Percentiles rank a stretch among this genome's conserved stretches.
Conservation (phyloP, 2,329 filamentous ascomycete species). For the Sporothrix humicola region DNA sequence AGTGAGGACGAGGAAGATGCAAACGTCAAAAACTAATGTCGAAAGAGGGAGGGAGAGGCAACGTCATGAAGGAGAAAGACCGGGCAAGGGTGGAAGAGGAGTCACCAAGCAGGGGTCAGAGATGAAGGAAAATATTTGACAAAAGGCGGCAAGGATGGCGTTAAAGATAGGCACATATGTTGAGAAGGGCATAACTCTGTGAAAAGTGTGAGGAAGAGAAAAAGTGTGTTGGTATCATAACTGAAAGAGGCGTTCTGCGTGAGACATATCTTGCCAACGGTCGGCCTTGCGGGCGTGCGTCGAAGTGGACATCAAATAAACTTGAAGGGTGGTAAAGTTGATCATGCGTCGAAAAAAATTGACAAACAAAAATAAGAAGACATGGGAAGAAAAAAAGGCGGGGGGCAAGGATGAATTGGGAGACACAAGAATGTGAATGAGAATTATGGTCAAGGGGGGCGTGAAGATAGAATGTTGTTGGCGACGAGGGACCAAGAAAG, state of each 20-base stretch:
- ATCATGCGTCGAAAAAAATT: constrained; percentile 23
- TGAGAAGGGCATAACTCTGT: background rate
- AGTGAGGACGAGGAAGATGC: background rate
- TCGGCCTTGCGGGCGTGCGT: background rate
- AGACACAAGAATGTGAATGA: background rate
- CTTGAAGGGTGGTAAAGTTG: constrained; percentile 1
- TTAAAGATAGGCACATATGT: background rate
- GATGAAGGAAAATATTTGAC: background rate
- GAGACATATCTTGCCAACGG: constrained; percentile 16
- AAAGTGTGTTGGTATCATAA: constrained; percentile 5
- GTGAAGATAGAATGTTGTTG: background rate
- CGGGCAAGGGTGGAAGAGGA: background rate
- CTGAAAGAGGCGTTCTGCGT: background rate
- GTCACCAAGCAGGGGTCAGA: background rate
- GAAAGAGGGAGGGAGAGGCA: background rate
- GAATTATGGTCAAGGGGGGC: background rate
- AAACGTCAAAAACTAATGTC: background rate
- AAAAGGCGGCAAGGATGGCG: background rate
- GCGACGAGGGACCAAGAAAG: constrained; percentile 16
- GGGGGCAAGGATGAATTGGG: background rate
- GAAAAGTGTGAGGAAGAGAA: background rate
- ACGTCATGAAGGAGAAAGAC: background rate
- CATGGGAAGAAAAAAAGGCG: background rate
- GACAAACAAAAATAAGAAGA: constrained; percentile 31
- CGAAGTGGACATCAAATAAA: constrained; percentile 17